Evolutionary conservation across 148 eudicot species (phyloP), one percentile per base, ranked within the genome.

Genomic region (Talinum fruticosum): DNA sequence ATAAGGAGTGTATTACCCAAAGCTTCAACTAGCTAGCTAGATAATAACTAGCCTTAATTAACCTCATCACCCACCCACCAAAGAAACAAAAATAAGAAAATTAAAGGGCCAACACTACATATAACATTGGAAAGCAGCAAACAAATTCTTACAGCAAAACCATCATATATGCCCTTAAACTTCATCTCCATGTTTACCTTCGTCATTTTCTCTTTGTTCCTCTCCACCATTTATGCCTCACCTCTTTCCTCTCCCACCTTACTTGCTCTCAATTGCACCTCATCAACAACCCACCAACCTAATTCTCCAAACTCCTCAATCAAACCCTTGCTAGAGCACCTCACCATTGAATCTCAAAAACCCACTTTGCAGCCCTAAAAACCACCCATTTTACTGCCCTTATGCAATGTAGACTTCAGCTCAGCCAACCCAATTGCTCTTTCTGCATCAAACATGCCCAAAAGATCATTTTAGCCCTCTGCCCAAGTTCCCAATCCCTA

Each of bases 341-440:
- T 66, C 70, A 66, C 41, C n/a, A 66, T 15, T 66, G 24, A 66
- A 66, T 5, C 70, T n/a, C 37, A 66, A 66, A 66, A 34, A 66
- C 70, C 41, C 70, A 32, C 29, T 66, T 34, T 66, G 70, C 70
- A 66, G 34, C 38, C n/a, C 19, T 32, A 15, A 34, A 66, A 32
- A 34, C 70, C 70, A 15, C 33, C 37, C 23, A 66, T 3, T 32
- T 66, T 2, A 66, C 37, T 15, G 70, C 37, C 38, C 38, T 66
- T 34, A 66, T 34, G 70, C 70, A 66, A 66, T 66, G 70, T 66
- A 66, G 70, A 16, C 70, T 34, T 66, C 41, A 66, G 8, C 70
- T 66, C 4, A 66, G 34, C 38, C 37, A 66, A 66, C 24, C 38
- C 23, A 32, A 15, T 66, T 66, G 70, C 24, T 66, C n/a, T 66